Evolutionary conservation across 345 rosid genomes (phyloP).

Genomic region (Ceriops decandra): DNA sequence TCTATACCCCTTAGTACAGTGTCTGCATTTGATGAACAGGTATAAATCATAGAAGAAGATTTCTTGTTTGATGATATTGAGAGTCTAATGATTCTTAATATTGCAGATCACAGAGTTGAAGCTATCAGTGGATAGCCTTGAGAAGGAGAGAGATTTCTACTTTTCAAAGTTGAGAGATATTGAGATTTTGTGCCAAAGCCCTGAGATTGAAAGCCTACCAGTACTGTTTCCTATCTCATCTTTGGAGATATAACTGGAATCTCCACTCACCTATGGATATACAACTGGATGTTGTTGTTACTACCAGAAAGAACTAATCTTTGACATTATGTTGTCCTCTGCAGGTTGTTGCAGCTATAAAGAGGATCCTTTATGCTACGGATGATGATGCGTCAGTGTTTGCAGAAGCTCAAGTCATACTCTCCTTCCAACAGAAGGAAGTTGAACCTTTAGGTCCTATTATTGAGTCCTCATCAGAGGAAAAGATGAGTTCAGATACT

Average conservation of each 20-base stretch:
- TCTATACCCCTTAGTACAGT: conserved; percentile 47
- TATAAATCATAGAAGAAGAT: conserved; percentile 13
- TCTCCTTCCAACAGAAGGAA: conserved; percentile 39
- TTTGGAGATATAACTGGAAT: background rate
- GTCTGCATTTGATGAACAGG: conserved; percentile 83
- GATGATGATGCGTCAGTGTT: conserved; percentile 64
- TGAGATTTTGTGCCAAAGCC: conserved; percentile 84
- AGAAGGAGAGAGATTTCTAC: conserved; percentile 96
- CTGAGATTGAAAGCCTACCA: conserved; percentile 55
- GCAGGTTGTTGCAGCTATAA: conserved; percentile 78
- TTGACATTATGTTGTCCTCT: background rate
- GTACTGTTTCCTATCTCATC: conserved; percentile 33
- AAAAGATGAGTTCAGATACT: conserved; percentile 48
- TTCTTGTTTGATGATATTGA: background rate
- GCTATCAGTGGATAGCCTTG: conserved; percentile 92
- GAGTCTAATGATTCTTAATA: conserved; percentile 13
- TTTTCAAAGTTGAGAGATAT: conserved; percentile 87
- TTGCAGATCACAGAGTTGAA: conserved; percentile 91
- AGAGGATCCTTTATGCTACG: conserved; percentile 74
- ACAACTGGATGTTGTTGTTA: too few species aligned
- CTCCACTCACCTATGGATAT: background rate
- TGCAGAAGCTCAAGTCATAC: conserved; percentile 70
- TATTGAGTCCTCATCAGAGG: conserved; percentile 61
- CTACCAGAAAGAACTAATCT: conserved; percentile 4
- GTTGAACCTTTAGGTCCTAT: conserved; percentile 60